Evolutionary conservation across 2,329 filamentous ascomycete species (phyloP), one percentile per base, ranked within the genome.

Genomic region (Curvularia verruculosa): DNA sequence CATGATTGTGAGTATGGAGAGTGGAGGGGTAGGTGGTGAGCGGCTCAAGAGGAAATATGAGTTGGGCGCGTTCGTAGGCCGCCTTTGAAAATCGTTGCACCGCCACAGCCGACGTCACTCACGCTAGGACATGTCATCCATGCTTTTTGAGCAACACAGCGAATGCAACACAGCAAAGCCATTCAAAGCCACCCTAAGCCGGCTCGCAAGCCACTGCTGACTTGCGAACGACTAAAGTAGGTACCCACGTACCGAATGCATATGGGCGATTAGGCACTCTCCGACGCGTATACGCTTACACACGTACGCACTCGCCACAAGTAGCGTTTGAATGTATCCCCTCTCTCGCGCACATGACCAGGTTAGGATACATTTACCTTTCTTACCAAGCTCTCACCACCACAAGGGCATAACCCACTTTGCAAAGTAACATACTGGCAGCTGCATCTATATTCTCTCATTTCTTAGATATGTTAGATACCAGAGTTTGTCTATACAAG

Each of bases 1-100:
- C 92, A 96, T 96, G 52, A 43, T 57, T 60, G 50, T 54, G 50
- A 23, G 23, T 59, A 44, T 41, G 23, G 24, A 41, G 29, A 34
- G 37, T 19, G 15, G 47, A 26, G 47, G 37, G 56, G 23, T 45
- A 54, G 9, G 49, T 53, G 44, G 47, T 45, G 52, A 45, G 29
- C 43, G 49, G 45, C 50, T 19, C 43, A 54, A 59, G 55, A 58
- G 59, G 54, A 54, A 49, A 40, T 52, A 49, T 48, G 48, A 53
- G 58, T 62, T 63, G 59, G 55, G 63, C 61, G 61, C 63, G 60
- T 59, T 52, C 55, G 54, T 45, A 49, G 59, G 47, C 53, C 54
- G 50, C 46, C 49, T 28, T 49, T 56, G 60, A 59, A 66, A 65
- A 59, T 63, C 49, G 47, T 55, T 59, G 58, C 60, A 58, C 60